A percentile compares a stretch with the other conserved stretches of the same genome.
Evolutionary conservation across 306 rosid genomes (phyloP).

Genomic region (Heteromeles arbutifolia): DNA sequence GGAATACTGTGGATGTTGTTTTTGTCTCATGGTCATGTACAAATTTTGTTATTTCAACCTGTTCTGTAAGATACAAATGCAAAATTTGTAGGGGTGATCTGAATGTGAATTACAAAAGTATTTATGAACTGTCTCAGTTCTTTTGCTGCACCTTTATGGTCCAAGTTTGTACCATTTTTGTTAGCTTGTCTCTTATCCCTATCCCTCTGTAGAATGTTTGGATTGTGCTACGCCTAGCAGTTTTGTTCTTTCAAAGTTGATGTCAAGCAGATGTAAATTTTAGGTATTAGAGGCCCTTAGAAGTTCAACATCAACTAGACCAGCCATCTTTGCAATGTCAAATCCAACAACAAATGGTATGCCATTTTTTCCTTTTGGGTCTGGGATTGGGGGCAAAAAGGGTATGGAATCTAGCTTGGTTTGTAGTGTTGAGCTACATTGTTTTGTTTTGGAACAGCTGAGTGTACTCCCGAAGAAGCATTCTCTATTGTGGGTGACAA

Average conservation of each 20-base stretch:
- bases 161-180: neutral
- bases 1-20: neutral
- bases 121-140: neutral
- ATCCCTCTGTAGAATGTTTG: neutral
- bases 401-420: conserved; percentile 2
- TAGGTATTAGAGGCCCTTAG: conserved; percentile 92
- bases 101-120: neutral
- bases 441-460: conserved; percentile 48
- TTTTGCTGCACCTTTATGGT: neutral
- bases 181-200: neutral
- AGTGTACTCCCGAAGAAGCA: conserved; percentile 95
- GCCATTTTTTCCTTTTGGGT: neutral
- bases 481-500: conserved; percentile 85
- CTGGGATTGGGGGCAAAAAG: neutral
- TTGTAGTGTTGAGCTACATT: conserved; percentile 3
- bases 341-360: conserved; percentile 94
- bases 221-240: neutral
- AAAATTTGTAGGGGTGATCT: neutral
- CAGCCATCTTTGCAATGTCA: conserved; percentile 99
- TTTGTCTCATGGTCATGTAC: neutral
- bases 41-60: neutral
- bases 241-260: conserved; percentile 13
- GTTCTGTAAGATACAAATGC: neutral
- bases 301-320: conserved; percentile 92
- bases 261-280: conserved; percentile 15